These are phyloP conservation scores for Calocera viscosa DNA, from an alignment of 768 basidiomycete species.

Conservation along the genomic window DNA sequence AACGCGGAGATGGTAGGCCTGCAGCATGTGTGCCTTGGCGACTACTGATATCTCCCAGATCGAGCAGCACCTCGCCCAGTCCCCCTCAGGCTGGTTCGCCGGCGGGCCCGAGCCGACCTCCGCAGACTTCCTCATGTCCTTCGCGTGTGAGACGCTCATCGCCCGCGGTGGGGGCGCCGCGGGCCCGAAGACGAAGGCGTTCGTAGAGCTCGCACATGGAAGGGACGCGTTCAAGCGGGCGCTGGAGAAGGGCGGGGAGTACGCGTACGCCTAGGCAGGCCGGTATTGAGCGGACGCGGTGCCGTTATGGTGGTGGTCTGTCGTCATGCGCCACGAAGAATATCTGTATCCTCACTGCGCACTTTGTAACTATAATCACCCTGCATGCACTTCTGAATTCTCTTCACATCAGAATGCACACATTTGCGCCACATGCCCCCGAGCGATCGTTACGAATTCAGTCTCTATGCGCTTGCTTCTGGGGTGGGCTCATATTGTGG, in stretches of 20 bases:
- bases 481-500: neutral
- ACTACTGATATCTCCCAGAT: constrained; percentile 24
- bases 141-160: constrained; percentile 27
- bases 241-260: constrained; percentile 23
- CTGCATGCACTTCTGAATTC: too few species aligned
- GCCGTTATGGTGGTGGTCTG: too few species aligned
- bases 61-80: constrained; percentile 29
- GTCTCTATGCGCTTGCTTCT: too few species aligned
- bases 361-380: too few species aligned
- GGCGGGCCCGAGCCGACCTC: constrained; percentile 32
- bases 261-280: constrained; percentile 14
- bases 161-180: constrained; percentile 16
- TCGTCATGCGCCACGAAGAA: too few species aligned
- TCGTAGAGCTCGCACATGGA: constrained; percentile 30
- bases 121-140: constrained; percentile 38
- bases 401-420: too few species aligned
- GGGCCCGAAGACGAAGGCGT: constrained; percentile 30
- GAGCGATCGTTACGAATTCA: too few species aligned
- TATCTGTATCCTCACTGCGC: too few species aligned
- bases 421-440: too few species aligned
- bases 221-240: constrained; percentile 29
- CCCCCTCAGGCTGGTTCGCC: constrained; percentile 26
- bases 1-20: constrained; percentile 23
- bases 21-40: neutral
- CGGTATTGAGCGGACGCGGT: too few species aligned